Evolutionary conservation across 2,329 filamentous ascomycete species (phyloP).

Genomic region (Pseudocercospora fuligena): DNA sequence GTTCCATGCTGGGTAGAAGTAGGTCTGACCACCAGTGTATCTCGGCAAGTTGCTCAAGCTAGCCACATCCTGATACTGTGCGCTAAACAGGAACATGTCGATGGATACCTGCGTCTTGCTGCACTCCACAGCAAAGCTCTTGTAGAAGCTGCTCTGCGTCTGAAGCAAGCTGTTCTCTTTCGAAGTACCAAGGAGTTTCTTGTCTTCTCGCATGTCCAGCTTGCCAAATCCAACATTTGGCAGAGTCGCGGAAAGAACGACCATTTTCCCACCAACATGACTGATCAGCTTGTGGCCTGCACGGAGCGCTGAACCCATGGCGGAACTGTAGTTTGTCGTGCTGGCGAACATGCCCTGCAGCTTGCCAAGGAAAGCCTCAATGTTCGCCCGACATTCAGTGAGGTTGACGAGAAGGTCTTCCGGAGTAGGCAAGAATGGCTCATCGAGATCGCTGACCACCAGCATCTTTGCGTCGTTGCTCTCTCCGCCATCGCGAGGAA

Average conservation of each 20-base stretch:
- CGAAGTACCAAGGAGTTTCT: conserved; percentile 90
- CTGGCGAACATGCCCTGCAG: conserved; percentile 96
- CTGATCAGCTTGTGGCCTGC: conserved; percentile 96
- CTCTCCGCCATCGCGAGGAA: conserved; percentile 86
- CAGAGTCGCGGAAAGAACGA: conserved; percentile 85
- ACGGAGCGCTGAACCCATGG: conserved; percentile 90
- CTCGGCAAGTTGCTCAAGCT: conserved; percentile 92
- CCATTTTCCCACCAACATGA: conserved; percentile 91
- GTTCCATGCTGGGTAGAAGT: conserved; percentile 98
- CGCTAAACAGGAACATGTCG: conserved; percentile 97
- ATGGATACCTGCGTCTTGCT: conserved; percentile 99
- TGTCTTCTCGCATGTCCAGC: conserved; percentile 92
- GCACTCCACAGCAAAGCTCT: conserved; percentile 97
- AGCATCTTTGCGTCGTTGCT: conserved; percentile 87
- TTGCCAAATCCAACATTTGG: conserved; percentile 90
- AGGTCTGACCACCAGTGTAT: conserved; percentile 96
- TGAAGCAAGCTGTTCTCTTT: conserved; percentile 89
- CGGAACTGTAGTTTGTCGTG: conserved; percentile 86
- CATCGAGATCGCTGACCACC: conserved; percentile 92
- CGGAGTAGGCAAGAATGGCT: conserved; percentile 94
- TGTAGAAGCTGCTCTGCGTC: conserved; percentile 95
- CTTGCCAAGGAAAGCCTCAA: conserved; percentile 88
- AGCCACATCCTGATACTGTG: conserved; percentile 95
- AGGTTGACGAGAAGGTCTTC: conserved; percentile 89
- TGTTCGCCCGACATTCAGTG: conserved; percentile 84